phyloP scores from a whole-genome alignment of 1,284 basidiomycete genomes.

The Gymnopus androsaceus region DNA sequence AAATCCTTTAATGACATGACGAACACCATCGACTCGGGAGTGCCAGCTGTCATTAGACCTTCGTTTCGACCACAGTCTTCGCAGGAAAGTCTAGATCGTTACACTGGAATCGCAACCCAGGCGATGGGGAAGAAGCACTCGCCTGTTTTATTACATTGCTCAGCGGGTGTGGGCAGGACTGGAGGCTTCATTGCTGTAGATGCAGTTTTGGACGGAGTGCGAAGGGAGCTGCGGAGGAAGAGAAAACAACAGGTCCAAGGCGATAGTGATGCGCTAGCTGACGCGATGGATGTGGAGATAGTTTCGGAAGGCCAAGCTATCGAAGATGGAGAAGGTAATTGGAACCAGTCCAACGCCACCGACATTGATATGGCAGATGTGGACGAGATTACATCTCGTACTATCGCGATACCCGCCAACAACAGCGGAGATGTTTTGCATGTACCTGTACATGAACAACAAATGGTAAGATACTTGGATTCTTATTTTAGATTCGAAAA shows the following conservation, averaged over 20 bases:
- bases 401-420: constrained; percentile 14
- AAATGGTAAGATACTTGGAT: constrained; percentile 7
- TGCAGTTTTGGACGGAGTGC: constrained; percentile 79
- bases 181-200: constrained; percentile 91
- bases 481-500: background rate
- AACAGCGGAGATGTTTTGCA: constrained; percentile 16
- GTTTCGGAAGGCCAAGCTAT: constrained; percentile 15
- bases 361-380: constrained; percentile 14
- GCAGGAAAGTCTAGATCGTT: constrained; percentile 37
- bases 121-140: constrained; percentile 43
- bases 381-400: background rate
- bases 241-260: constrained; percentile 14
- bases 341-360: constrained; percentile 8
- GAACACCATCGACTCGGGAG: background rate
- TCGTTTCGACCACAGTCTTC: background rate
- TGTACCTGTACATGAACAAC: constrained; percentile 11
- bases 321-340: constrained; percentile 20
- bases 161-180: constrained; percentile 89
- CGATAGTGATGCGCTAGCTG: background rate
- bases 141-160: constrained; percentile 78
- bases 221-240: constrained; percentile 55
- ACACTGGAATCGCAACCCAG: constrained; percentile 52
- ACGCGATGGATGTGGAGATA: constrained; percentile 27
- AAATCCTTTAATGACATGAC: background rate
- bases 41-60: background rate